Evolutionary conservation across 257 asterid genomes (phyloP).

Genomic region (Jaltomata sinuosa): DNA sequence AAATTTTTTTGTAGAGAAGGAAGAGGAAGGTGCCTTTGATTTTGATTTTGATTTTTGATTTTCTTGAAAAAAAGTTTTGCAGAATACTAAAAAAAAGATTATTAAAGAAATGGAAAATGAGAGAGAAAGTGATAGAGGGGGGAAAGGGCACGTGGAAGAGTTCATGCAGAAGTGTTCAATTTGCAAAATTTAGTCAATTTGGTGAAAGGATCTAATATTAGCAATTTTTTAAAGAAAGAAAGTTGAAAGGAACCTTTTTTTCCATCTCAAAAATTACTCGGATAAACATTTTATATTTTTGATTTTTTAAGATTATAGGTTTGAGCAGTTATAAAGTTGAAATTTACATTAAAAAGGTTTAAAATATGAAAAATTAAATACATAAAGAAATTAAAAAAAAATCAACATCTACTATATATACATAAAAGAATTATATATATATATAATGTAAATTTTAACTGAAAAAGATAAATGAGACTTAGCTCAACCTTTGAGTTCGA

Average conservation of each 20-base stretch:
- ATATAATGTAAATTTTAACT: too few relatives aligned
- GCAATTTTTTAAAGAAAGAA: not conserved
- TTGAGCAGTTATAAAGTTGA: too few relatives aligned
- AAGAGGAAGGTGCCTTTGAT: not conserved
- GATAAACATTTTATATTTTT: not conserved
- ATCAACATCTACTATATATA: too few relatives aligned
- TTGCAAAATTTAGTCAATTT: not conserved
- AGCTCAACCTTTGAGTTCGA: too few relatives aligned
- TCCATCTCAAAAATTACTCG: too few relatives aligned
- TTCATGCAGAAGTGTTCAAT: not conserved
- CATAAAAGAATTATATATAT: too few relatives aligned
- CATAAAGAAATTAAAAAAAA: too few relatives aligned
- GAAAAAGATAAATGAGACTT: too few relatives aligned
- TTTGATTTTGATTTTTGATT: not conserved
- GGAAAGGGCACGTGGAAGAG: conserved; percentile 21
- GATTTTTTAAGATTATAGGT: too few relatives aligned
- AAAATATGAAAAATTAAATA: too few relatives aligned
- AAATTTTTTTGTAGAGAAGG: not conserved
- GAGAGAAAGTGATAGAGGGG: not conserved
- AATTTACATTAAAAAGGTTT: too few relatives aligned
- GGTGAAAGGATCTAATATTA: not conserved
- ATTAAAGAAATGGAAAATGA: not conserved
- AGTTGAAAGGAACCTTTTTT: not conserved
- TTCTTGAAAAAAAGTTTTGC: not conserved
- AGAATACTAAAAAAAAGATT: not conserved